Base-by-base conservation (phyloP, 495 filamentous ascomycete genomes). In the Aspergillus affinis region DNA sequence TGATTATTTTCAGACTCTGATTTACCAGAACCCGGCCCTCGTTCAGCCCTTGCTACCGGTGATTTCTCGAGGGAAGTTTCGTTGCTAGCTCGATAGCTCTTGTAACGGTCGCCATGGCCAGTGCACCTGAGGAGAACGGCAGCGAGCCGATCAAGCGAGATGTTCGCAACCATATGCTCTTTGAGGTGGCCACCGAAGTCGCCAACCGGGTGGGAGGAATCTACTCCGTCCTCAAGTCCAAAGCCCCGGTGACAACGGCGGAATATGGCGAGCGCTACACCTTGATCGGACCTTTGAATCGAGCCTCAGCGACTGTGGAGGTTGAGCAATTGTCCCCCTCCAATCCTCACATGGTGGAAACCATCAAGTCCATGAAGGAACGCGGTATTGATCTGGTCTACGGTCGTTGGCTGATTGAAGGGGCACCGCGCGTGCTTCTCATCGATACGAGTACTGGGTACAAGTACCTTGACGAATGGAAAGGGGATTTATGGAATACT, bases 201-300 rank as follows among this genome's bases (percentile, higher is more conserved):
- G 94, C 94, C 54, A 96, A 98, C 79, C 86, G 95, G 78, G 94
- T 98, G 58, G 94, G 94, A 69, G 94, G 94, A 62, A 98, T 98
- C 77, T 98, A 98, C 79, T 97, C 93, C 15, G 94, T 98, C 54
- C 86, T 98, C 70, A 98, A 98, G 78, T 98, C 94, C 54, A 98
- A 98, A 74, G 93, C 94, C 19, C 93, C 94, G 9, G 93, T 98
- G 51, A 98, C 94, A 27, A 96, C 94, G 0, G 92, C 92, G 18
- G 94, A 98, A 74, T 98, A 98, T 93, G 95, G 94, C 66, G 91
- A 97, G 57, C 86, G 91, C 58, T 98, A 98, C 77, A 96, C 91
- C 46, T 82, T 98, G 52, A 93, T 98, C 73, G 94, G 94, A 6
- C 94, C 94, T 52, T 85, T 97, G 68, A 98, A 98, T 72, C 86